Evolutionary conservation across 2,329 filamentous ascomycete species (phyloP), one percentile per base, ranked within the genome.

Genomic region (Claviceps spartinae): DNA sequence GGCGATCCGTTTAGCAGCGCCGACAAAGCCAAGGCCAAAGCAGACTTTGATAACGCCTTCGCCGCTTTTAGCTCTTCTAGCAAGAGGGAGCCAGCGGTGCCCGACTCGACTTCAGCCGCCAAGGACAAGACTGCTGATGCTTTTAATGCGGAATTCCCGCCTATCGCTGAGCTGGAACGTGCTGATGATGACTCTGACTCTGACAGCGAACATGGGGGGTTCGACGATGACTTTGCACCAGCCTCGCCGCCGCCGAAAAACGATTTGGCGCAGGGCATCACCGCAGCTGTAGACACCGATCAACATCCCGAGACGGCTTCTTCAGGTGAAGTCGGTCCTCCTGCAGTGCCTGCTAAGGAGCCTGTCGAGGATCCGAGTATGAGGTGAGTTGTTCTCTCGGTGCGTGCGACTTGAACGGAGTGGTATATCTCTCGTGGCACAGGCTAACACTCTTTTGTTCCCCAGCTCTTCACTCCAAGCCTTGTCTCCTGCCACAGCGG

Each of bases 181-280:
- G 87, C 91, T 24, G 85, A 87, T 22, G 85, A 87, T 20, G 85
- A 94, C n/a, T 90, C 86, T 34, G 88, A 94, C 54, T 85, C 83
- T 34, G 84, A 82, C 51, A 86, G 81, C 54, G 86, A 88, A 47
- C 79, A 79, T 48, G 88, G 87, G 43, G 88, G 90, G 0, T 97
- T 97, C 63, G 91, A 94, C 48, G 93, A 98, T 63, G 85, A 96
- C 66, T 97, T 97, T 64, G 83, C 86, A 0, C 81, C 86, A 14
- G 77, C 79, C 2, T 77, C 76, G 4, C 72, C 74, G 24, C 72
- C 75, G 22, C 63, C 65, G 26, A 73, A 71, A 58, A 36, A 52
- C 14, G 56, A 55, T 16, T 57, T 56, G 34, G 58, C 61, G 50
- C 49, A 53, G 30, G 51, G 40, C 36, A 11, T 34, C n/a, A 8